Evolutionary conservation across 176 grass and related monocot genomes (phyloP).

Genomic region (Oryza longistaminata): DNA sequence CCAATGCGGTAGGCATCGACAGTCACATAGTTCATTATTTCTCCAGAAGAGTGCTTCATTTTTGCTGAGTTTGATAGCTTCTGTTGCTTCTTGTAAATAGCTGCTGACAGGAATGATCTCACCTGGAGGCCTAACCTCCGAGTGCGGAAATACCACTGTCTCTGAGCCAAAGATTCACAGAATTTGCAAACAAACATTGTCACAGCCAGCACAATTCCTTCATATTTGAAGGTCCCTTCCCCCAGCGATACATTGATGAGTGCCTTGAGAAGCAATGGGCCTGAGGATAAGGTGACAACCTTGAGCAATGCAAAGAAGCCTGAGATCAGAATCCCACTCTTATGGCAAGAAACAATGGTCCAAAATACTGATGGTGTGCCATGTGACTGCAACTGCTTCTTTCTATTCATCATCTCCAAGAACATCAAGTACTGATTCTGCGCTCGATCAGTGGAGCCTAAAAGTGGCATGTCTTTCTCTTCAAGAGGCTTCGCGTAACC

Average conservation of each 20-base stretch:
- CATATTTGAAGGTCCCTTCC: constrained; percentile 60
- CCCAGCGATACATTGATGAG: constrained; percentile 81
- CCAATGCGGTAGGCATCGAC: constrained; percentile 90
- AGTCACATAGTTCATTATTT: constrained; percentile 92
- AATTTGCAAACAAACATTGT: constrained; percentile 76
- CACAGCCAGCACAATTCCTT: constrained; percentile 61
- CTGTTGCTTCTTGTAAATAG: constrained; percentile 84
- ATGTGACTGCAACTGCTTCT: constrained; percentile 37
- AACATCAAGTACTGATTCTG: constrained; percentile 57
- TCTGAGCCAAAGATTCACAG: constrained; percentile 76
- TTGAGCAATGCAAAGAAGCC: constrained; percentile 88
- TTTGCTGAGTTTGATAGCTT: constrained; percentile 73
- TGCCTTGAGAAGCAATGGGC: constrained; percentile 75
- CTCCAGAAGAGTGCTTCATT: constrained; percentile 74
- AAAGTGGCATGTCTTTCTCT: constrained; percentile 73
- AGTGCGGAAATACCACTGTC: constrained; percentile 90
- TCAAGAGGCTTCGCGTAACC: constrained; percentile 80
- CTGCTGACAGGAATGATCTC: constrained; percentile 72
- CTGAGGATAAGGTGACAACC: constrained; percentile 63
- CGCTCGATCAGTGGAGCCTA: constrained; percentile 55
- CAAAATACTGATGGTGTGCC: constrained; percentile 54
- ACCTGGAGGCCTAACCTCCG: constrained; percentile 77
- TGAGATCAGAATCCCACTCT: constrained; percentile 63
- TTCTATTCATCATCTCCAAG: constrained; percentile 52
- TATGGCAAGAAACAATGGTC: constrained; percentile 78